Base-by-base conservation (phyloP, 1,284 basidiomycete species). In the Austroboletus rostrupii region DNA sequence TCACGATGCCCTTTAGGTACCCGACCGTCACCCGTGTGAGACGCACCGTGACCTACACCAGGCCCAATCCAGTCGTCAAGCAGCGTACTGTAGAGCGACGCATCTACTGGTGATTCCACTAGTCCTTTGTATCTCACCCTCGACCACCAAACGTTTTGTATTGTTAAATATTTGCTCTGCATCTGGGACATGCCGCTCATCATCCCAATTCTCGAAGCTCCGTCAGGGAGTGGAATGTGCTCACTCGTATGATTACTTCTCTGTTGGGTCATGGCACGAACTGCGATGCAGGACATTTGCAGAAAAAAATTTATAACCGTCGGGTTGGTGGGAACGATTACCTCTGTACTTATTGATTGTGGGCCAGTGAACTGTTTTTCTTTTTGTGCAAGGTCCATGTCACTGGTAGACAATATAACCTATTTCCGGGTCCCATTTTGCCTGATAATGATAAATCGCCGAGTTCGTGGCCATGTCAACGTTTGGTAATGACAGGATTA, bases 21-120 rank as follows among this genome's bases (percentile, higher is more conserved):
- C 87, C 86, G 26, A 72, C 77, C 44, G 80, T 90, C 47, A 85
- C 85, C 49, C 84, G 84, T 57, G 79, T 90, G 48, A 80, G 76
- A 60, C 83, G 87, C 59, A 83, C 82, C 40, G 74, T 85, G 51
- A 77, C 75, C 52, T 83, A 83, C 71, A 64, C 71, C 33, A 74
- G 74, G 49, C 75, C 79, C 29, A 64, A 68, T 47, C 59, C 69
- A 26, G 57, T 64, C 40, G 0, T 62, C 32, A 76, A 79, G 59
- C 70, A 70, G 53, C 76, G 75, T 50, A 74, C 73, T 53, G 61
- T 89, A 59, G 85, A 88, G 67, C 81, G 87, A 53, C 75, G 78
- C 53, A 77, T 89, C 62, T 84, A 85, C 70, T 89, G 81, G 81
- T 88, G 68, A 71, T 52, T 39, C 20, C 32, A 39, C 28, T 16